phyloP scores from a whole-genome alignment of 2,329 filamentous ascomycete genomes.

The Arthrobotrys iridis region DNA sequence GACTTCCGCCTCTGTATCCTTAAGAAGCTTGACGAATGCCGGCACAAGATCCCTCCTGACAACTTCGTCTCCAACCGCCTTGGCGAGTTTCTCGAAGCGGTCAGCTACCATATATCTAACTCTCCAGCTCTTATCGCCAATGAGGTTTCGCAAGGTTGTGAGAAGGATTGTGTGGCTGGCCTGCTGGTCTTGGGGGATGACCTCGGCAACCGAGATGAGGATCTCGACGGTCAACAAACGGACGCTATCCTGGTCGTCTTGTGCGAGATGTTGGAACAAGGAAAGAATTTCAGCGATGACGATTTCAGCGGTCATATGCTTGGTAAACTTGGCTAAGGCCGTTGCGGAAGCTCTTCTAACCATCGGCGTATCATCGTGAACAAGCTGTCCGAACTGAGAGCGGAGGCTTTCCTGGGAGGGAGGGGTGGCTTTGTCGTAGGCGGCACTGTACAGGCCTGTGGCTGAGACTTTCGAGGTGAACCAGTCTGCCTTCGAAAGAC shows the following conservation, averaged over 20 bases:
- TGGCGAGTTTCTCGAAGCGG: constrained; percentile 98
- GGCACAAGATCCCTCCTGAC: constrained; percentile 92
- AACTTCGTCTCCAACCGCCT: constrained; percentile 97
- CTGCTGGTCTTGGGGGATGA: constrained; percentile 97
- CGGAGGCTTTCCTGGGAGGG: constrained; percentile 90
- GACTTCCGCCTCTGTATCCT: constrained; percentile 97
- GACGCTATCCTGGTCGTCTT: constrained; percentile 97
- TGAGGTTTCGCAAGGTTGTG: constrained; percentile 87
- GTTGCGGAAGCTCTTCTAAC: constrained; percentile 95
- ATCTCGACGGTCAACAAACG: constrained; percentile 95
- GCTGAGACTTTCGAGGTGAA: constrained; percentile 99
- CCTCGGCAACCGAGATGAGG: constrained; percentile 93
- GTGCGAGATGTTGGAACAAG: constrained; percentile 94
- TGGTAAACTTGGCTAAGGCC: constrained; percentile 96
- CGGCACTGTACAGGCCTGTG: constrained; percentile 90
- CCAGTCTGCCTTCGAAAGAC: constrained; percentile 99
- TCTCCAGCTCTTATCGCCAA: constrained; percentile 99
- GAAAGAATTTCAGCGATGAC: constrained; percentile 99
- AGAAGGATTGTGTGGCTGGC: constrained; percentile 92
- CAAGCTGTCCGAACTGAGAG: constrained; percentile 89
- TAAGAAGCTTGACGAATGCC: constrained; percentile 95
- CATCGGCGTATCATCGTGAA: constrained; percentile 99
- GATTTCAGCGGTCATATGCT: constrained; percentile 89
- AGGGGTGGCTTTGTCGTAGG: constrained; percentile 89
- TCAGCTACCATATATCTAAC: constrained; percentile 99